Conservation (phyloP, 2,329 filamentous ascomycete genomes). For the Xylariaceae sp. region DNA sequence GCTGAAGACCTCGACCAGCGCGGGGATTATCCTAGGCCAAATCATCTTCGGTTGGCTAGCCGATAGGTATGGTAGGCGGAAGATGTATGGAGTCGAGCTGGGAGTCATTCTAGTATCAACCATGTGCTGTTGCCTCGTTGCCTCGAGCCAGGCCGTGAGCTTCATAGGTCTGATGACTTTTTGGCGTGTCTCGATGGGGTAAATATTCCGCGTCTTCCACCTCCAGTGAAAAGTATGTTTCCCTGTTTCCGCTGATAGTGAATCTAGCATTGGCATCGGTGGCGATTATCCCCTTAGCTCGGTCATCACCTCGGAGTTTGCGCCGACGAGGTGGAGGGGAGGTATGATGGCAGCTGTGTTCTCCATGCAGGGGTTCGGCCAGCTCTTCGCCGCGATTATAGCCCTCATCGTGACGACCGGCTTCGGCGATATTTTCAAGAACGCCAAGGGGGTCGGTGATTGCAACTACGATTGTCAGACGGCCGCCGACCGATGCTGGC, state of each 20-base stretch:
- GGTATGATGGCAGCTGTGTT: slow-evolving; percentile 82
- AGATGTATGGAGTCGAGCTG: slow-evolving; percentile 77
- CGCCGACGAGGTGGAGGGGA: slow-evolving; percentile 74
- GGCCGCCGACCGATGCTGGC: slow-evolving; percentile 77
- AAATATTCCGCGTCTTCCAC: slow-evolving; percentile 14
- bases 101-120: slow-evolving; percentile 68
- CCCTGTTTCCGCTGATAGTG: no score
- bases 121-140: slow-evolving; percentile 59
- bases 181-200: slow-evolving; percentile 68
- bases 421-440: slow-evolving; percentile 50
- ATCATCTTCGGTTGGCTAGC: slow-evolving; percentile 72
- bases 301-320: slow-evolving; percentile 80
- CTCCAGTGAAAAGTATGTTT: no score
- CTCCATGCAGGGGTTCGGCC: slow-evolving; percentile 80
- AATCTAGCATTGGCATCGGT: slow-evolving; percentile 64
- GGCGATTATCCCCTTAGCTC: slow-evolving; percentile 78
- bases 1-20: slow-evolving; percentile 76
- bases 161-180: slow-evolving; percentile 61
- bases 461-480: slow-evolving; percentile 60
- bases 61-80: slow-evolving; percentile 68
- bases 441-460: slow-evolving; percentile 34
- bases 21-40: slow-evolving; percentile 74
- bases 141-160: slow-evolving; percentile 54
- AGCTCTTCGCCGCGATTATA: slow-evolving; percentile 65
- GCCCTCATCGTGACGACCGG: slow-evolving; percentile 62